Conservation (phyloP, 768 basidiomycete genomes). For the Mycena maculata region DNA sequence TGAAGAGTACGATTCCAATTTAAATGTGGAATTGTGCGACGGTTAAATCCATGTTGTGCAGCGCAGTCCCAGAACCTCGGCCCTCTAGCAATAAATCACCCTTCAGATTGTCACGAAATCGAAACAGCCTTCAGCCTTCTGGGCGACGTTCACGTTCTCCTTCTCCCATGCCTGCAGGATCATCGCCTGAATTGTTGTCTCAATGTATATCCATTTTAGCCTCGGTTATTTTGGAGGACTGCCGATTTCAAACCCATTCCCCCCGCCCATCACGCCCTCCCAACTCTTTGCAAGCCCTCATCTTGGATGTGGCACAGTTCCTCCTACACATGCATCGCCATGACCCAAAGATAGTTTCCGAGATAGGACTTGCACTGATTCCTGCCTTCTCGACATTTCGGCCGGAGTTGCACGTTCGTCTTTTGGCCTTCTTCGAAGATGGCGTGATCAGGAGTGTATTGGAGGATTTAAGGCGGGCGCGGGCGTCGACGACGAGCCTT, state of each 20-base stretch:
- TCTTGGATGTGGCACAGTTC: conserved; percentile 71
- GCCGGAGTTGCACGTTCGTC: conserved; percentile 67
- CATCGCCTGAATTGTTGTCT: conserved; percentile 65
- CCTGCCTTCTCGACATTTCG: conserved; percentile 80
- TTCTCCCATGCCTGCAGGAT: conserved; percentile 51
- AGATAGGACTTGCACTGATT: conserved; percentile 76
- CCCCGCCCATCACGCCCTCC: conserved; percentile 78
- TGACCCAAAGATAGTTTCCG: conserved; percentile 63
- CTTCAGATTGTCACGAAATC: conserved; percentile 42
- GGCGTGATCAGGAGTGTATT: conserved; percentile 67
- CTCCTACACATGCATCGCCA: conserved; percentile 67
- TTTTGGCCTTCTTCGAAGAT: conserved; percentile 78
- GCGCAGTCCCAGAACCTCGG: conserved; percentile 20
- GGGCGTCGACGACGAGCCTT: conserved; percentile 37
- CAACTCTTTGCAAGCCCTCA: conserved; percentile 77
- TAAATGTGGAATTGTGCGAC: not conserved
- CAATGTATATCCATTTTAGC: conserved; percentile 69
- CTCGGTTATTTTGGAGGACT: conserved; percentile 79
- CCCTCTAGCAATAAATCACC: conserved; percentile 32
- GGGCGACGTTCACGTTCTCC: conserved; percentile 64
- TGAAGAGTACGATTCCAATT: conserved; percentile 52
- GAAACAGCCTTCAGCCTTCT: conserved; percentile 54
- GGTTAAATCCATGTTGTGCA: not conserved
- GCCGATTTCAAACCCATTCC: conserved; percentile 68
- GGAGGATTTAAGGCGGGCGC: conserved; percentile 54